Conservation (phyloP, 2,329 filamentous ascomycete species). For the Epichloe festucae region DNA sequence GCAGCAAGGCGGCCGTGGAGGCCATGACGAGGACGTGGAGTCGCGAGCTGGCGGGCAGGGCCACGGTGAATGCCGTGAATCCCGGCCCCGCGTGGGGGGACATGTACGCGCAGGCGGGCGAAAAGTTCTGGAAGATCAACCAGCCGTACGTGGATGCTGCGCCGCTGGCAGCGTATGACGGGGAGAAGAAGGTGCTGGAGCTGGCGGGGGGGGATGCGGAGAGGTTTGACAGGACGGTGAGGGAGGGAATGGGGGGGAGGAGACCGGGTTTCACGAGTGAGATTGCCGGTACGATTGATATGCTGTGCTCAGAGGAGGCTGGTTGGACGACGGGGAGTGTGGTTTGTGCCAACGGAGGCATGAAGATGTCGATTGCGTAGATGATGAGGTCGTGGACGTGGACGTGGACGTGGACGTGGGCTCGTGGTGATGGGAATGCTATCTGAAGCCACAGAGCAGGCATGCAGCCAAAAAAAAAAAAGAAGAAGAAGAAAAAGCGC, state of each 20-base stretch:
- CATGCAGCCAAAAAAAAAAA: too few species aligned
- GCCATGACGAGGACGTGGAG: slow-evolving; percentile 48
- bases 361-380: slow-evolving; percentile 25
- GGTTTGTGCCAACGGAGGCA: slow-evolving; percentile 54
- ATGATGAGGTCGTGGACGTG: too few species aligned
- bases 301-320: slow-evolving; percentile 54
- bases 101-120: slow-evolving; percentile 32
- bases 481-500: too few species aligned
- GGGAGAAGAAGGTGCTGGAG: slow-evolving; percentile 18
- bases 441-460: too few species aligned
- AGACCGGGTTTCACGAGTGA: slow-evolving; percentile 31
- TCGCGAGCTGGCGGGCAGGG: slow-evolving; percentile 38
- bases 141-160: slow-evolving; percentile 25
- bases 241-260: slow-evolving; percentile 20
- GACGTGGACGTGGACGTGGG: too few species aligned
- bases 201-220: slow-evolving; percentile 18
- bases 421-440: too few species aligned
- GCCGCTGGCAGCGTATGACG: slow-evolving; percentile 21
- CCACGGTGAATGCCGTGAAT: slow-evolving; percentile 45
- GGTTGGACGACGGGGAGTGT: slow-evolving; percentile 60
- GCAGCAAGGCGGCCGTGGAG: slow-evolving; percentile 45
- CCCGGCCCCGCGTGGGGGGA: slow-evolving; percentile 40
- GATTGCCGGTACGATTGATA: slow-evolving; percentile 56
- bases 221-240: slow-evolving; percentile 21
- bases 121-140: slow-evolving; percentile 24